A percentile compares a stretch with the other conserved stretches of the same genome.
Evolutionary conservation across 331 rosid genomes (phyloP).

Genomic region (Phaseolus coccineus): DNA sequence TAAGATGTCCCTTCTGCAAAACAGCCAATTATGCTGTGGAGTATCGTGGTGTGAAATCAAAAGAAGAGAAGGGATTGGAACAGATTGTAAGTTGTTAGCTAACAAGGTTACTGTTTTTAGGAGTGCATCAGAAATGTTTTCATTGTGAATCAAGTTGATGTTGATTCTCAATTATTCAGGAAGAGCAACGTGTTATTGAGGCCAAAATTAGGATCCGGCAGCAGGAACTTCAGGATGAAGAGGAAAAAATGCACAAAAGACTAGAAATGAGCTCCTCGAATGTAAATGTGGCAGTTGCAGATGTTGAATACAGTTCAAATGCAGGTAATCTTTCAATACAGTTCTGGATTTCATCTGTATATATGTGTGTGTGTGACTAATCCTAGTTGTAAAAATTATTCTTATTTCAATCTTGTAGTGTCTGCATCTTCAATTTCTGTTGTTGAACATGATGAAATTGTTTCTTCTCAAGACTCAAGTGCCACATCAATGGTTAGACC

Average conservation of each 20-base stretch:
- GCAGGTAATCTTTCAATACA: slow-evolving; percentile 60
- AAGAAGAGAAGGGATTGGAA: slow-evolving; percentile 94
- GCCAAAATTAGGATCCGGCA: slow-evolving; percentile 96
- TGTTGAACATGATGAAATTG: slow-evolving; percentile 74
- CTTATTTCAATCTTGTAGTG: slow-evolving; percentile 44
- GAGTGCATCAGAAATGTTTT: slow-evolving; percentile 25
- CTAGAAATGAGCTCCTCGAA: slow-evolving; percentile 62
- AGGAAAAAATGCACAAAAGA: slow-evolving; percentile 85
- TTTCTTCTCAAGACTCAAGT: slow-evolving; percentile 70
- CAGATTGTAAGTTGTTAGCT: slow-evolving; percentile 74
- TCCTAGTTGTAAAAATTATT: slow-evolving; percentile 23
- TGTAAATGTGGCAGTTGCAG: slow-evolving; percentile 56
- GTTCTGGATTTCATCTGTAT: slow-evolving; percentile 30
- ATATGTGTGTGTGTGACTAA: slow-evolving; percentile 1
- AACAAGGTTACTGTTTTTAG: slow-evolving; percentile 33
- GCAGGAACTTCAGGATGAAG: slow-evolving; percentile 92
- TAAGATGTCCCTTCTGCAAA: slow-evolving; percentile 95
- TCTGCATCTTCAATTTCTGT: slow-evolving; percentile 67
- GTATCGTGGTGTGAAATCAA: slow-evolving; percentile 92
- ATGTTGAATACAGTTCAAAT: slow-evolving; percentile 64
- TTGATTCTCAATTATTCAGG: slow-evolving; percentile 58
- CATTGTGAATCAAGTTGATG: not conserved
- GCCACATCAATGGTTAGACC: slow-evolving; percentile 61
- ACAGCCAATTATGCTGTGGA: slow-evolving; percentile 93
- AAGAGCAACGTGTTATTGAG: slow-evolving; percentile 98